Evolutionary conservation across 2,329 filamentous ascomycete genomes (phyloP).

Genomic region (Epichloe baconii): DNA sequence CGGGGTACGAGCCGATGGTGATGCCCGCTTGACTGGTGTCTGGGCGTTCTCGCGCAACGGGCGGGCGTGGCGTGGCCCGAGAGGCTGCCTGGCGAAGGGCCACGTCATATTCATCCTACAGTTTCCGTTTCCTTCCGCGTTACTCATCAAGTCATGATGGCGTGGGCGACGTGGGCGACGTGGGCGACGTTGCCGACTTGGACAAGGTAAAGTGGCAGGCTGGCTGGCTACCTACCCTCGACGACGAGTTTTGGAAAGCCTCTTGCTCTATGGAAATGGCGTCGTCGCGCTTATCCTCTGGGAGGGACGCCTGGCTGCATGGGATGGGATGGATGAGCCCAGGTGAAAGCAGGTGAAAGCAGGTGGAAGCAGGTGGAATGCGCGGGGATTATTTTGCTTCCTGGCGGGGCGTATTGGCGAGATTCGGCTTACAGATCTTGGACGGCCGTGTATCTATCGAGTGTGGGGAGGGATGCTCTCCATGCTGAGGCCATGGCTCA

Average conservation of each 20-base stretch:
- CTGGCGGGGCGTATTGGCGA: not conserved
- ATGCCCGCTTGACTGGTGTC: slow-evolving; percentile 17
- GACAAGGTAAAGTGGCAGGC: not conserved
- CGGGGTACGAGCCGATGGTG: slow-evolving; percentile 38
- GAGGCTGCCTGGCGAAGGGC: slow-evolving; percentile 12
- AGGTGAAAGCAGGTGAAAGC: too few species aligned
- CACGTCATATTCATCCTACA: slow-evolving; percentile 45
- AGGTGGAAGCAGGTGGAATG: too few species aligned
- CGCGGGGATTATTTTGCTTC: not conserved
- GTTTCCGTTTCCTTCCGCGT: not conserved
- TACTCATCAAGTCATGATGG: not conserved
- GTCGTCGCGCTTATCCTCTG: slow-evolving; percentile 18
- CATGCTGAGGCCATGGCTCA: slow-evolving; percentile 14
- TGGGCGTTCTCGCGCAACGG: not conserved
- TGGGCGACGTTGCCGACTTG: not conserved
- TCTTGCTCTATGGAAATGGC: slow-evolving; percentile 56
- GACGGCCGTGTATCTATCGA: slow-evolving; percentile 49
- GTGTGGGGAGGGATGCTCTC: slow-evolving; percentile 40
- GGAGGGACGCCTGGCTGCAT: slow-evolving; percentile 18
- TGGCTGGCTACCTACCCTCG: slow-evolving; percentile 29
- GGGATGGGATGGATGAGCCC: not conserved
- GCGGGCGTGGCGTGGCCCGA: not conserved
- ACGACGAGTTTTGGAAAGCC: slow-evolving; percentile 44
- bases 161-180: too few species aligned
- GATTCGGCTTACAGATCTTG: slow-evolving; percentile 29